Evolutionary conservation across 495 filamentous ascomycete species (phyloP).

Genomic region (Cercophora scortea): DNA sequence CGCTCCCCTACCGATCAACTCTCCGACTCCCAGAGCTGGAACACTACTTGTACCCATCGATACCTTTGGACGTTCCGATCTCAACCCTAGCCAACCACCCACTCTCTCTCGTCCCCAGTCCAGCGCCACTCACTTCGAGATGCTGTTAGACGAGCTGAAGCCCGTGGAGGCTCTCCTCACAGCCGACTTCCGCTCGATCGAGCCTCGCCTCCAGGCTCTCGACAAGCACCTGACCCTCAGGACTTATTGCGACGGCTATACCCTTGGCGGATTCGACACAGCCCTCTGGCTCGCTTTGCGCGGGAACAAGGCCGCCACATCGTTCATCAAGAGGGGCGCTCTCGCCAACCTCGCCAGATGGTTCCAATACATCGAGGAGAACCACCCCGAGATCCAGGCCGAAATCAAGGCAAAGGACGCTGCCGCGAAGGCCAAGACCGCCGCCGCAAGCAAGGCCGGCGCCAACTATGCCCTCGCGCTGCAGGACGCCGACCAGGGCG

Average conservation of each 20-base stretch:
- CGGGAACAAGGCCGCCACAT: slow-evolving; percentile 75
- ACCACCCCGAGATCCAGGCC: slow-evolving; percentile 58
- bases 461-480: slow-evolving; percentile 87
- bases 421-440: slow-evolving; percentile 60
- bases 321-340: slow-evolving; percentile 68
- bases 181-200: slow-evolving; percentile 72
- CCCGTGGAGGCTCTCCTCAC: slow-evolving; percentile 42
- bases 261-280: slow-evolving; percentile 67
- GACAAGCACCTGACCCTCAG: slow-evolving; percentile 82
- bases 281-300: slow-evolving; percentile 79
- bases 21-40: too few species aligned
- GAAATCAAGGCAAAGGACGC: slow-evolving; percentile 52
- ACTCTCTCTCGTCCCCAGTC: too few species aligned
- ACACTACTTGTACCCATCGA: too few species aligned
- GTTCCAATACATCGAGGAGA: slow-evolving; percentile 81
- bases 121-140: slow-evolving; percentile 6
- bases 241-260: slow-evolving; percentile 79
- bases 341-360: slow-evolving; percentile 77
- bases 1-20: too few species aligned
- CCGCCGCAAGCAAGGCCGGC: slow-evolving; percentile 70
- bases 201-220: slow-evolving; percentile 65
- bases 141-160: slow-evolving; percentile 45
- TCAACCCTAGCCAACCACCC: too few species aligned
- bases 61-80: too few species aligned
- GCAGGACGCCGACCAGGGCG: slow-evolving; percentile 80